phyloP scores from a whole-genome alignment of 2,329 filamentous ascomycete species.

The Colletotrichum somersetense region DNA sequence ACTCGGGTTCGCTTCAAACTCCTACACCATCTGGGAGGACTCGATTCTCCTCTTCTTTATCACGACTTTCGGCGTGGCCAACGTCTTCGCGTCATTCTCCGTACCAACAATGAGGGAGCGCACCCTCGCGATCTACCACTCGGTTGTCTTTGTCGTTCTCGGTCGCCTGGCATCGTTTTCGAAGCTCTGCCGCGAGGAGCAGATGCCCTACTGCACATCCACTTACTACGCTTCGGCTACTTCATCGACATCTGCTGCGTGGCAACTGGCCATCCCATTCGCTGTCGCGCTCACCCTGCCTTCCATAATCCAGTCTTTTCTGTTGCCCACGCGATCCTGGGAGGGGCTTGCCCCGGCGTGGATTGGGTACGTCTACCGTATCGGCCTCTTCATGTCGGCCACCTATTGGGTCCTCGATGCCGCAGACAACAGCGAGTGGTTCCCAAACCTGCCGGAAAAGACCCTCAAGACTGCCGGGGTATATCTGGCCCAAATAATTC shows the following conservation, averaged over 20 bases:
- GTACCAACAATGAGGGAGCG: constrained; percentile 76
- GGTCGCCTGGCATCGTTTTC: constrained; percentile 87
- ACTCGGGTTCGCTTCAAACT: constrained; percentile 96
- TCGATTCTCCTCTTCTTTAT: constrained; percentile 93
- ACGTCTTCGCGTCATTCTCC: constrained; percentile 80
- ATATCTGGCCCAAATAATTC: constrained; percentile 81
- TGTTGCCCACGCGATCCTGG: constrained; percentile 85
- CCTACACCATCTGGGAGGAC: constrained; percentile 99
- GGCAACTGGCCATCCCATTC: constrained; percentile 88
- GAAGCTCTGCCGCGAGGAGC: constrained; percentile 94
- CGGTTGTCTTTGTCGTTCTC: constrained; percentile 83
- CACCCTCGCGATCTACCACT: constrained; percentile 85
- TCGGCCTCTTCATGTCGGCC: constrained; percentile 80
- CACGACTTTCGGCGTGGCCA: constrained; percentile 84
- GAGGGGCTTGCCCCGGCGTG: constrained; percentile 87
- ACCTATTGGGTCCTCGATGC: constrained; percentile 91
- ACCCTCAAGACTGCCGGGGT: constrained; percentile 80
- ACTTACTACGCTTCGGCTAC: constrained; percentile 95
- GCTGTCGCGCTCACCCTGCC: constrained; percentile 79
- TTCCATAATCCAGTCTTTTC: constrained; percentile 82
- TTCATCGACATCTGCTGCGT: constrained; percentile 91
- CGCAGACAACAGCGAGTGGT: constrained; percentile 88
- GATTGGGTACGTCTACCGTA: constrained; percentile 84
- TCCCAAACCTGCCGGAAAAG: constrained; percentile 69
- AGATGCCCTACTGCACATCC: constrained; percentile 96